phyloP scores from a whole-genome alignment of 1,284 basidiomycete species.

The Paramarasmius palmivorus region DNA sequence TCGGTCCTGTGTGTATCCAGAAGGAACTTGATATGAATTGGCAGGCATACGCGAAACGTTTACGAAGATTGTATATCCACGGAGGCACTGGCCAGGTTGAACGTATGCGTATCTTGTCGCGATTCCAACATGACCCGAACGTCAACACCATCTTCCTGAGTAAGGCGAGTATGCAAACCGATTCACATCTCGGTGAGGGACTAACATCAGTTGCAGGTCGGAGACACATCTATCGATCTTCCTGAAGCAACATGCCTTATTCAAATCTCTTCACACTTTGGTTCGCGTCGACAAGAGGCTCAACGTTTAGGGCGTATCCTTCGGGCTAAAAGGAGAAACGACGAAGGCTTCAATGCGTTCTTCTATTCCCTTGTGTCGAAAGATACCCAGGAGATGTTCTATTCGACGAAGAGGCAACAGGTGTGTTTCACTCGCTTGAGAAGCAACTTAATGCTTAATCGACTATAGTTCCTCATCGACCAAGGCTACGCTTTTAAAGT shows the following conservation, averaged over 20 bases:
- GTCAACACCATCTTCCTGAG: slow-evolving; percentile 99
- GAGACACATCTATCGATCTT: slow-evolving; percentile 98
- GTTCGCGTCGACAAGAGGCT: slow-evolving; percentile 96
- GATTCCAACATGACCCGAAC: slow-evolving; percentile 94
- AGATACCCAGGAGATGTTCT: slow-evolving; percentile 99
- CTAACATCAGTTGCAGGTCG: slow-evolving; percentile 62
- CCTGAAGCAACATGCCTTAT: slow-evolving; percentile 99
- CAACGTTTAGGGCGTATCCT: slow-evolving; percentile 94
- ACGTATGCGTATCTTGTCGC: slow-evolving; percentile 91
- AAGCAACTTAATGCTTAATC: no score
- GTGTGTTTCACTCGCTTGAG: no score
- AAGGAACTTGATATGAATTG: not conserved
- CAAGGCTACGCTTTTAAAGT: slow-evolving; percentile 99
- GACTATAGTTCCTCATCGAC: slow-evolving; percentile 82
- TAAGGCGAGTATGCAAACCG: slow-evolving; percentile 56
- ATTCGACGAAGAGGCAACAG: slow-evolving; percentile 98
- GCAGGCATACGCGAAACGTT: slow-evolving; percentile 94
- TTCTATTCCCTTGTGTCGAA: slow-evolving; percentile 99
- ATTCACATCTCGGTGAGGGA: slow-evolving; percentile 3
- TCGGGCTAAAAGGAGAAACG: slow-evolving; percentile 95
- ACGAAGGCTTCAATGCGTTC: slow-evolving; percentile 99
- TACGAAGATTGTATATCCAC: slow-evolving; percentile 95
- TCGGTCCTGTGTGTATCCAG: not conserved
- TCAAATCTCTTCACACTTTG: slow-evolving; percentile 99
- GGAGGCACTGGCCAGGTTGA: slow-evolving; percentile 96